Base-by-base conservation (phyloP, 1,284 basidiomycete genomes). In the Pulveroboletus ridleyi region DNA sequence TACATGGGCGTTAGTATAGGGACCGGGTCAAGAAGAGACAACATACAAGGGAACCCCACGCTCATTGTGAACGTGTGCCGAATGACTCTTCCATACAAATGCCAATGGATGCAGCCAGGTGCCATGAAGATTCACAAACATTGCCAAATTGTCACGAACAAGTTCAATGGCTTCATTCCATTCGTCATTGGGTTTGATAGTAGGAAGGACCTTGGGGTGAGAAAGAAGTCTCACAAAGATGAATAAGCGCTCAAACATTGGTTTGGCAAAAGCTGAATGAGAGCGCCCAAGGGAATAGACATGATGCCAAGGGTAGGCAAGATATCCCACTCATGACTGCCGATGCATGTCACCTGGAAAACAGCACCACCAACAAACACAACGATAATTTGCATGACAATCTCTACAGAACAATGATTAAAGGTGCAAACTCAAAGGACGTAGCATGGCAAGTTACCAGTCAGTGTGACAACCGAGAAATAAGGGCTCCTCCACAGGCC, bases 301-400 rank as follows among this genome's bases (percentile, higher is more conserved):
- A 96, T 85, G 62, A 92, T 72, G 52, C 97, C 98, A 58, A 98
- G 86, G 33, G 92, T 89, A 61, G 99, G 82, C 2, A 94, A 94
- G 69, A 99, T 95, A 59, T 88, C 96, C 98, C 98, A 99, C 77
- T 98, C 95, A 52, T 87, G 87, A 41, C 91, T 94, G 59, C 81
- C 80, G 61, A 99, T 89, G 9, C 76, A 83, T 2, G 87, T 90
- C n/a, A 99, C 97, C 72, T 92, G 89, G 84, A 99, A 99, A 0
- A 96, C 96, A 6, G 91, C 86, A 42, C 94, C 94, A 64, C 96
- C 97, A 61, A 98, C 85, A 72, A 95, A 95, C 65, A 98, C 91
- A 69, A 99, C 97, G 63, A 97, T 72, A 60, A 96, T 77, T 77
- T 99, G 97, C 54, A 92, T 86, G 25, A 83, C 94, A 70, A 98